Base-by-base conservation (phyloP, 371 early-diverging fungal genomes). In the Parasitella parasitica region DNA sequence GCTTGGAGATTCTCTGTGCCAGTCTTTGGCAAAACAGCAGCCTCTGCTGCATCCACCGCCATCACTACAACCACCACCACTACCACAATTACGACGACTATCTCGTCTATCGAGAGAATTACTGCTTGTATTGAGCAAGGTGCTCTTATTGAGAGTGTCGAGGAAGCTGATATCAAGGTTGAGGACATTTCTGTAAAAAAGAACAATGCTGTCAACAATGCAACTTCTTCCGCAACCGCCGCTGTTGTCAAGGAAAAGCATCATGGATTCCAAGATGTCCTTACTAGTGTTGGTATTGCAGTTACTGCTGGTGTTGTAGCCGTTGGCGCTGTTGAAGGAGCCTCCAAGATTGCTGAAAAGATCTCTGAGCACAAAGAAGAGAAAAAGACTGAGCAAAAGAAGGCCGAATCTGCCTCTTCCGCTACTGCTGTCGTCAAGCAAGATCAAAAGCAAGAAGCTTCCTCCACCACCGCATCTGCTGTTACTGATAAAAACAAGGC, bases 1-100 rank as follows among this genome's bases (percentile, higher is more conserved):
- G 22, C 20, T 13, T 80, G 80, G 80, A 72, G 53, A 27, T 76
- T 80, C 68, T 70, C 77, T 55, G 61, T 70, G 0, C 80, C 80
- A 30, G 67, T 80, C 0, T 80, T 80, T 60, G 75, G 76, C 26
- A 72, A 72, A 39, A 57, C 63, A 24, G 39, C 58, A 26, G 20
- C 38, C 0, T 39, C 53, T 7, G 20, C 41, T 11, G 24, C 9
- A 4, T 51, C 16, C 12, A 52, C 22, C 12, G 30, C 59, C 18
- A 61, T 48, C 1, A 37, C 53, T 3, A 52, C 50, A 9, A 57
- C 48, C 0, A 63, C 67, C 12, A 46, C 32, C 4, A 53, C 35
- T 2, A 43, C 60, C 24, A 38, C 34, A 0, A 53, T 54, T 5
- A 50, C 41, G 1, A 24, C 58, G 0, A 50, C 67, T 3, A 50